These are phyloP conservation scores for Adansonia grandidieri DNA, from an alignment of 441 rosid genomes.

Conservation along the genomic window DNA sequence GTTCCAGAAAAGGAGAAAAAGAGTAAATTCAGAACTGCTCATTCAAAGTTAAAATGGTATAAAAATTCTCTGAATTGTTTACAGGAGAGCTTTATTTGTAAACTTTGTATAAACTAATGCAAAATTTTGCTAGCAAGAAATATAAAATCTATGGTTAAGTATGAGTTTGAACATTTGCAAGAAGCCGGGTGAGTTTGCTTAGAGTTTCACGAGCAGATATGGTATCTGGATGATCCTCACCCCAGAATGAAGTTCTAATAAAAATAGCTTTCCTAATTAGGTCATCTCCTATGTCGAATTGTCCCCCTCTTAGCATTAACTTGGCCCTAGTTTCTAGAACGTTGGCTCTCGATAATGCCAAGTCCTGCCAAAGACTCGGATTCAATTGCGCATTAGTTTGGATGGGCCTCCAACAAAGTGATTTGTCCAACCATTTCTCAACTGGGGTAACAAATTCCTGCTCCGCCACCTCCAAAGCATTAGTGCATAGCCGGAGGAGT, in stretches of 20 bases:
- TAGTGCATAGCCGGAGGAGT: slow-evolving; percentile 80
- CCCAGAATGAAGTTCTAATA: slow-evolving; percentile 83
- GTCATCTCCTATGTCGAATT: slow-evolving; percentile 83
- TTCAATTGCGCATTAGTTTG: slow-evolving; percentile 85
- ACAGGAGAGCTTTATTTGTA: slow-evolving; percentile 43
- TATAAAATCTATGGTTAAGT: slow-evolving; percentile 55
- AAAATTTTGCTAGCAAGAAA: slow-evolving; percentile 41
- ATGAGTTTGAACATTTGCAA: slow-evolving; percentile 68
- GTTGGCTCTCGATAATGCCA: slow-evolving; percentile 81
- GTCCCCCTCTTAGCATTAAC: slow-evolving; percentile 83
- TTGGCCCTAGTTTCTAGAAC: slow-evolving; percentile 92
- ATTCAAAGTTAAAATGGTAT: slow-evolving; percentile 24
- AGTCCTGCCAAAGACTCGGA: slow-evolving; percentile 93
- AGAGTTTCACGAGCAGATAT: slow-evolving; percentile 80
- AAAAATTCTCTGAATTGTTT: slow-evolving; percentile 38
- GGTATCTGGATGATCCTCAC: slow-evolving; percentile 88
- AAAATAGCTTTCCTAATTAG: slow-evolving; percentile 85
- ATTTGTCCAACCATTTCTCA: slow-evolving; percentile 81
- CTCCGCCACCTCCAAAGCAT: slow-evolving; percentile 83
- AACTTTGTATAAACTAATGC: slow-evolving; percentile 45
- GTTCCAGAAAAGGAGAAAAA: background rate
- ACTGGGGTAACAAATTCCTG: slow-evolving; percentile 84
- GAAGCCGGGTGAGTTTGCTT: slow-evolving; percentile 81
- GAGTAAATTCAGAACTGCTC: slow-evolving; percentile 6
- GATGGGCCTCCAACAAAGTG: slow-evolving; percentile 88